Conservation (phyloP, 345 rosid genomes). For the Clarkia xantiana region DNA sequence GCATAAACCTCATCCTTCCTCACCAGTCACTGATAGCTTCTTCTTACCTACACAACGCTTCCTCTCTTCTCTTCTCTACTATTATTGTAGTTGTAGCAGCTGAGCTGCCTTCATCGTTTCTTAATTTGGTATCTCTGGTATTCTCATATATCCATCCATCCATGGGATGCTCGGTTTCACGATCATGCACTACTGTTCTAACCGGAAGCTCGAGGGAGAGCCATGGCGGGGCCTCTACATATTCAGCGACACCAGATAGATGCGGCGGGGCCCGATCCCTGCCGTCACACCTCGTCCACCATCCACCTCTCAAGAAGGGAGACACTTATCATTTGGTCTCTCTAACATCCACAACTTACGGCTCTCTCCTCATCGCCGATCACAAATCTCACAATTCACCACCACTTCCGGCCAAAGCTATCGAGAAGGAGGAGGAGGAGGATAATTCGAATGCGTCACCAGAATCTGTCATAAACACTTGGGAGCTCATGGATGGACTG, state of each 20-base stretch:
- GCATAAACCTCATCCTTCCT: too few species aligned
- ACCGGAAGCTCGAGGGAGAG: conserved; percentile 10
- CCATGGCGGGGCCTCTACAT: conserved; percentile 15
- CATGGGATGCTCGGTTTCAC: conserved; percentile 79
- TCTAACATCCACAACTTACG: conserved; percentile 71
- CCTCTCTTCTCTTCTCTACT: not conserved
- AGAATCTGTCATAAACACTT: conserved; percentile 80
- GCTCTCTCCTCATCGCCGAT: conserved; percentile 51
- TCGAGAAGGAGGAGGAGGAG: conserved; percentile 4
- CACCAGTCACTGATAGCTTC: conserved; percentile 3
- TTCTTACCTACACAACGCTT: not conserved
- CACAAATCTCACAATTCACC: conserved; percentile 9
- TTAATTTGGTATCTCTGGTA: not conserved
- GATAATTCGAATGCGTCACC: conserved; percentile 28
- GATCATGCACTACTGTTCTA: conserved; percentile 12
- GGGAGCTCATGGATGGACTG: conserved; percentile 97
- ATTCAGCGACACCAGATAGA: too few species aligned
- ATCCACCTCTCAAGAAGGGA: conserved; percentile 73
- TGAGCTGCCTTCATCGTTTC: not conserved
- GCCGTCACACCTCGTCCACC: conserved; percentile 64
- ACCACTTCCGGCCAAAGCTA: conserved; percentile 11
- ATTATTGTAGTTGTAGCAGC: not conserved
- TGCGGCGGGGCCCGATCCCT: conserved; percentile 32
- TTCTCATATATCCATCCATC: conserved; percentile 3
- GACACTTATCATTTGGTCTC: conserved; percentile 85